Conservation (phyloP, 768 basidiomycete species). For the Boletus vermiculosoides region DNA sequence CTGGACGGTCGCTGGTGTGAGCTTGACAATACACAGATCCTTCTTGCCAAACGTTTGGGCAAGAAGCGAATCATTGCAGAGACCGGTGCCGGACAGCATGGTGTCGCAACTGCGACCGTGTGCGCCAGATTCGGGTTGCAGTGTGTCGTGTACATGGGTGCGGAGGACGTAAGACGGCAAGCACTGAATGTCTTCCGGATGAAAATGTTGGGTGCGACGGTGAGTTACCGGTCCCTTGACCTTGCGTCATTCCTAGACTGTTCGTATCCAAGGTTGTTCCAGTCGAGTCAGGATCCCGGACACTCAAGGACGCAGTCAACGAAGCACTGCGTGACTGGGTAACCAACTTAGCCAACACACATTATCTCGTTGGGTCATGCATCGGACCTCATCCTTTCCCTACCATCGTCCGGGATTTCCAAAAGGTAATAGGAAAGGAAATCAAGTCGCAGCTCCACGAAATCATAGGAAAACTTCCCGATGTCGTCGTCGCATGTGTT, state of each 20-base stretch:
- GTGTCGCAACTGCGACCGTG: slow-evolving; percentile 97
- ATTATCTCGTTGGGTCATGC: slow-evolving; percentile 95
- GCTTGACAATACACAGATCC: slow-evolving; percentile 51
- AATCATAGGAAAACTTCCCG: slow-evolving; percentile 80
- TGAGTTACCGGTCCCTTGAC: slow-evolving; percentile 23
- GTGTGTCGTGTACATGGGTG: slow-evolving; percentile 97
- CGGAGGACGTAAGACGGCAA: slow-evolving; percentile 94
- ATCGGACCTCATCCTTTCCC: slow-evolving; percentile 99
- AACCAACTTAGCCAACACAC: slow-evolving; percentile 88
- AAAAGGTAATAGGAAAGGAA: slow-evolving; percentile 90
- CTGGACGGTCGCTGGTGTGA: background rate
- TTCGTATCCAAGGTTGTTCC: slow-evolving; percentile 70
- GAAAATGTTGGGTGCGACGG: slow-evolving; percentile 94
- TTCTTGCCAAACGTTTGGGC: slow-evolving; percentile 90
- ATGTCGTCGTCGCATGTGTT: slow-evolving; percentile 94
- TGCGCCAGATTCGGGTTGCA: slow-evolving; percentile 96
- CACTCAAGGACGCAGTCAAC: slow-evolving; percentile 97
- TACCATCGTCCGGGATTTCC: slow-evolving; percentile 98
- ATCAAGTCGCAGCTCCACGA: slow-evolving; percentile 85
- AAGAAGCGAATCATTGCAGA: slow-evolving; percentile 98
- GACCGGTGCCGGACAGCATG: slow-evolving; percentile 98
- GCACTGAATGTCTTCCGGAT: slow-evolving; percentile 98
- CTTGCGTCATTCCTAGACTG: background rate
- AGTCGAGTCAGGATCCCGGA: slow-evolving; percentile 90
- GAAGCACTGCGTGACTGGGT: slow-evolving; percentile 99